Conservation (phyloP, 1,284 basidiomycete genomes). For the Fomitopsis pinicola region DNA sequence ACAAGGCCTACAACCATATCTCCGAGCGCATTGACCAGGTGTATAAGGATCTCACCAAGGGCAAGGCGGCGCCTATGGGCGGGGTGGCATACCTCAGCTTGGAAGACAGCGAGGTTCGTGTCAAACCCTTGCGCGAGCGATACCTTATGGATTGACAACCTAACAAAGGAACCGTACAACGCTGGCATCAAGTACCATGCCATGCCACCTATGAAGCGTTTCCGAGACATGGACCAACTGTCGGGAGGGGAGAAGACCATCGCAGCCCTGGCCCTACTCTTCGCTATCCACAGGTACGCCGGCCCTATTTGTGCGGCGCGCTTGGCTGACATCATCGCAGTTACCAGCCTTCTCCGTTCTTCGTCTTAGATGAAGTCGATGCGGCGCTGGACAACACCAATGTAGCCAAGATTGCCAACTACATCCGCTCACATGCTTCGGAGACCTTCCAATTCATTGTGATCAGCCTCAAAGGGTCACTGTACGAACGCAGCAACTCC, state of each 20-base stretch:
- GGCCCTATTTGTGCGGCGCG: background rate
- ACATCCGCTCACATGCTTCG: slow-evolving; percentile 79
- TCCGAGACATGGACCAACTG: slow-evolving; percentile 98
- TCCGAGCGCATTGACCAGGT: slow-evolving; percentile 91
- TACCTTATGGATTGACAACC: background rate
- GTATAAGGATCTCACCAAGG: slow-evolving; percentile 98
- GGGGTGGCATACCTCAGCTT: slow-evolving; percentile 95
- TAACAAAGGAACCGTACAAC: slow-evolving; percentile 83
- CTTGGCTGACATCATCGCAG: slow-evolving; percentile 34
- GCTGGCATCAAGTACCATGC: slow-evolving; percentile 98
- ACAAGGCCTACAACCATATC: slow-evolving; percentile 95
- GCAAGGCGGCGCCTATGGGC: slow-evolving; percentile 88
- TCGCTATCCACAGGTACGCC: slow-evolving; percentile 88
- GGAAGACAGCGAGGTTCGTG: slow-evolving; percentile 86
- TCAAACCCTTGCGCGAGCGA: background rate
- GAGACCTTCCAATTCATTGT: slow-evolving; percentile 92
- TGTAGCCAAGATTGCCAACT: slow-evolving; percentile 89
- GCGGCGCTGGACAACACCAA: slow-evolving; percentile 97
- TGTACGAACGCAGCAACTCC: slow-evolving; percentile 90
- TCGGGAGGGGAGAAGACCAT: slow-evolving; percentile 99
- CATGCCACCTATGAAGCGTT: slow-evolving; percentile 99
- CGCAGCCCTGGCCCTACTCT: slow-evolving; percentile 91
- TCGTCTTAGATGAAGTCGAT: slow-evolving; percentile 97
- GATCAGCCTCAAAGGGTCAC: slow-evolving; percentile 88
- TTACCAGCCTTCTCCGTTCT: slow-evolving; percentile 98